phyloP scores from a whole-genome alignment of 805 yeast genomes.

The Tetrapisispora taiwanensis region DNA sequence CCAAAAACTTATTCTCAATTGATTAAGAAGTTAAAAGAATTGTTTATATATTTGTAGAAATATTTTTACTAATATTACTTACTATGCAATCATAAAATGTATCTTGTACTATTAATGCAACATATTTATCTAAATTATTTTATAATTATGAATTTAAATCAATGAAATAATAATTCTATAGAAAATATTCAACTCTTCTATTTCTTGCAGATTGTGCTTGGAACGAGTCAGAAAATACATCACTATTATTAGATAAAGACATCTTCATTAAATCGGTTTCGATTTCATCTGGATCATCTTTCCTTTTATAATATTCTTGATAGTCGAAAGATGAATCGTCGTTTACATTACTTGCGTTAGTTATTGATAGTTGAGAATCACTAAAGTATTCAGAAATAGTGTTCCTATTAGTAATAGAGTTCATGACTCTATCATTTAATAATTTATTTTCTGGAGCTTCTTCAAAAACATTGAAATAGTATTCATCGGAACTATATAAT shows the following conservation, averaged over 20 bases:
- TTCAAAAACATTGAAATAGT: constrained; percentile 83
- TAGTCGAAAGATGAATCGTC: not conserved
- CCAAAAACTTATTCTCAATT: too few species aligned
- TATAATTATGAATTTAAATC: too few species aligned
- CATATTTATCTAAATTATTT: too few species aligned
- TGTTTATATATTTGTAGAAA: too few species aligned
- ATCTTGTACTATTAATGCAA: not conserved
- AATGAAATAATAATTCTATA: constrained; percentile 8
- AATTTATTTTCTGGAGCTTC: constrained; percentile 87
- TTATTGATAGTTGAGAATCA: constrained; percentile 1
- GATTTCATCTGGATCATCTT: not conserved
- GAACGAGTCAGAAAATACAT: constrained; percentile 26
- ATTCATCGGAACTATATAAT: constrained; percentile 56
- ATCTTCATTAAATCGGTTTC: constrained; percentile 1
- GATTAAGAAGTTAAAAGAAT: too few species aligned
- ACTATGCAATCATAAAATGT: too few species aligned
- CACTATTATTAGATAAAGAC: constrained; percentile 5
- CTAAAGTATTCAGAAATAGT: constrained; percentile 15
- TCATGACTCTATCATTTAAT: constrained; percentile 2
- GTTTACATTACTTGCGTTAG: not conserved
- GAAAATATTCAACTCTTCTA: constrained; percentile 28
- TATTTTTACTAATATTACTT: too few species aligned
- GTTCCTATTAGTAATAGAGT: constrained; percentile 10
- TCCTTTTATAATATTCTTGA: not conserved
- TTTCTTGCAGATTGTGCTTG: constrained; percentile 26